Base-by-base conservation (phyloP, 306 rosid species). In the Pachyrhizus erosus region DNA sequence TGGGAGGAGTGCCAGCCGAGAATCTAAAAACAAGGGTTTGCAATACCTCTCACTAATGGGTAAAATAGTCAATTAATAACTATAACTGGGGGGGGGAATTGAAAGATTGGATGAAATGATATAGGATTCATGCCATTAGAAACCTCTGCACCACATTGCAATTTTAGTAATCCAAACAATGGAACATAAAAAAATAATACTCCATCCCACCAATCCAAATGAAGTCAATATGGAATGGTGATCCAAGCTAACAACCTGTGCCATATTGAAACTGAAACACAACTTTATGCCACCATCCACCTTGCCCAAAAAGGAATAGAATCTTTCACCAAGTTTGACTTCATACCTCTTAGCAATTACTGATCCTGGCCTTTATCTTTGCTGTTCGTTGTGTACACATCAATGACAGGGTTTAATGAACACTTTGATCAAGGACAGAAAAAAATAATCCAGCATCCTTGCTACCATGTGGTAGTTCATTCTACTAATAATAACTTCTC, bases 341-440 rank as follows among this genome's bases (percentile, higher is more conserved):
- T 26, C 42, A 27, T 15, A 14, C 61, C 48, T 71, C 37, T 26
- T 27, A 42, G 17, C 60, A 43, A 33, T 34, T 49, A 24, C 34
- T 6, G 31, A 31, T 29, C 62, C 61, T 62, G 73, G 15, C 27
- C 76, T 17, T 60, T 46, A 45, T 61, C 61, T 17, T 24, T 10
- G 1, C 21, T 10, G 20, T 9, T 58, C 2, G 6, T 24, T 61
- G 57, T 24, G 48, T 43, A 26, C 58, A 61, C n/a, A 40, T 9
- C n/a, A 51, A 78, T 51, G 27, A 78, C 18, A 20, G 54, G 40
- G 51, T 31, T 46, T 31, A 77, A 77, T 65, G 48, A 48, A 33
- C 37, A 65, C 39, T 78, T 42, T 21, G 2, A 40, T 40, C n/a
- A 61, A 13, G 7, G 60, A 57, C 80, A 49, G 1, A 2, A 7